Evolutionary conservation across 495 filamentous ascomycete species (phyloP).

Genomic region (Penicillium diatomitis): DNA sequence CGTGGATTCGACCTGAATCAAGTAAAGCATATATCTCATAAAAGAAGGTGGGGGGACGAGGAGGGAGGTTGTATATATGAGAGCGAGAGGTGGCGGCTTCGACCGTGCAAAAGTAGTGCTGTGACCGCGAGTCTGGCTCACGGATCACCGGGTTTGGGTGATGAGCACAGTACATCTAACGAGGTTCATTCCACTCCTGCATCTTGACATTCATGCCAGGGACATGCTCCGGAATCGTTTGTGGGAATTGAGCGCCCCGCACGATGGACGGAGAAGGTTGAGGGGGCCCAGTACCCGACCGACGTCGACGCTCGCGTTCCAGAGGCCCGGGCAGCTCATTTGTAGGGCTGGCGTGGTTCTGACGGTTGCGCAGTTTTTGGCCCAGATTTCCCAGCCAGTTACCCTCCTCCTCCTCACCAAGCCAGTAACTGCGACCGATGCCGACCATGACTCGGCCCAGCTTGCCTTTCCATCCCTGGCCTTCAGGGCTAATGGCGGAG

Average conservation of each 20-base stretch:
- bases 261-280: conserved; percentile 34
- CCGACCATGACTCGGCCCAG: conserved; percentile 64
- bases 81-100: no score
- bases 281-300: conserved; percentile 60
- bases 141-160: neutral
- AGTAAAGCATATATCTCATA: no score
- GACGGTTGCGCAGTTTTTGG: conserved; percentile 44
- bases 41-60: no score
- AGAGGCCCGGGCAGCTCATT: conserved; percentile 41
- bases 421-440: conserved; percentile 66
- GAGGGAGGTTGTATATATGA: no score
- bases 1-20: no score
- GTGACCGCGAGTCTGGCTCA: no score
- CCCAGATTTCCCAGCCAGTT: conserved; percentile 54
- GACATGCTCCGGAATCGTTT: conserved; percentile 26
- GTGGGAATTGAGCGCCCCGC: conserved; percentile 26
- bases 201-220: conserved; percentile 33
- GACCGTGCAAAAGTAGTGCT: no score
- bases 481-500: conserved; percentile 52
- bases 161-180: conserved; percentile 14
- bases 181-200: conserved; percentile 30
- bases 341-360: conserved; percentile 9
- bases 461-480: conserved; percentile 67
- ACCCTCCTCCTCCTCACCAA: conserved; percentile 46
- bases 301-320: conserved; percentile 57